Evolutionary conservation across 306 rosid species (phyloP).

Genomic region (Trichosanthes truncata): DNA sequence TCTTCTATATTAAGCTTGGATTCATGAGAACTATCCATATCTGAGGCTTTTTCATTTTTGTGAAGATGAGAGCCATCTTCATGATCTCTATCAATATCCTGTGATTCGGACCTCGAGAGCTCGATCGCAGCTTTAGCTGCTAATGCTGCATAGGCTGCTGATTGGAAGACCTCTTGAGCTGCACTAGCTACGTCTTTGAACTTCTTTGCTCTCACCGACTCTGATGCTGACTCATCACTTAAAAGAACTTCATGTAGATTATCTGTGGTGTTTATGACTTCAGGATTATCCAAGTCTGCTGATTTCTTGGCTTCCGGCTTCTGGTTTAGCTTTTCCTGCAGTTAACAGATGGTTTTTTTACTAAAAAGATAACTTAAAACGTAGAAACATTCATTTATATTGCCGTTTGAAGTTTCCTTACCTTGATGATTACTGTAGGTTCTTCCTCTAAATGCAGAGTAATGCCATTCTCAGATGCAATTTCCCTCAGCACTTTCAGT

Average conservation of each 20-base stretch:
- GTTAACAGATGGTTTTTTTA: neutral
- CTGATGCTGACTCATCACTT: slow-evolving; percentile 30
- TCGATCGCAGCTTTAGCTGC: slow-evolving; percentile 81
- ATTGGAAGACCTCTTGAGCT: slow-evolving; percentile 86
- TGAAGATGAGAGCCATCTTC: slow-evolving; percentile 5
- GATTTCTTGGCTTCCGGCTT: slow-evolving; percentile 10
- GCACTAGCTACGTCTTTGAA: slow-evolving; percentile 75
- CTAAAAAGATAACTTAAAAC: neutral
- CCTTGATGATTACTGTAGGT: slow-evolving; percentile 2
- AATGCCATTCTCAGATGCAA: slow-evolving; percentile 54
- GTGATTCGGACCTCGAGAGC: slow-evolving; percentile 50
- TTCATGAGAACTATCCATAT: neutral
- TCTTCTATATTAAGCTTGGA: neutral
- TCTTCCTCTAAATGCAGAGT: slow-evolving; percentile 53
- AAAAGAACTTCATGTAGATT: slow-evolving; percentile 21
- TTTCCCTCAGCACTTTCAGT: slow-evolving; percentile 62
- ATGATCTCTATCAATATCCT: slow-evolving; percentile 30
- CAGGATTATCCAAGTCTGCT: slow-evolving; percentile 1
- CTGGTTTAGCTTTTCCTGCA: neutral
- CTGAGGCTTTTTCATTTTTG: neutral
- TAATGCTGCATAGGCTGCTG: slow-evolving; percentile 76
- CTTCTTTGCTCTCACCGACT: slow-evolving; percentile 30
- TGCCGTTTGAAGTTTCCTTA: neutral
- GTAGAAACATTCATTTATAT: neutral
- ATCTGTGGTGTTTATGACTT: slow-evolving; percentile 13